Conservation (phyloP, 2,329 filamentous ascomycete species). For the Fusarium xylarioides region DNA sequence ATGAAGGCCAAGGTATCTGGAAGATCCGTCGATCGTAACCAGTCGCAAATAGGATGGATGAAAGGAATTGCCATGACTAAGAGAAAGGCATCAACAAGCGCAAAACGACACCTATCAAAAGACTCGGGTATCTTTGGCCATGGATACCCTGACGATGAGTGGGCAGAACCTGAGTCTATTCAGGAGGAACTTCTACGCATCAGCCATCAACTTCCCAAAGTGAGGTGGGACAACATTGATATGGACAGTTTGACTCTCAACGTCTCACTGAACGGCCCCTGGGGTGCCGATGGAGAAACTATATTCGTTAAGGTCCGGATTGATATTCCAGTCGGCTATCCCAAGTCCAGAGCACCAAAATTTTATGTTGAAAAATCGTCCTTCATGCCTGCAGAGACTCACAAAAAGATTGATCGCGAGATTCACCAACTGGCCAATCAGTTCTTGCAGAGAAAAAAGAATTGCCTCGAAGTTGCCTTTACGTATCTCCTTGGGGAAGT, state of each 20-base stretch:
- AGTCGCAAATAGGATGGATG: constrained; percentile 74
- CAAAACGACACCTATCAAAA: constrained; percentile 59
- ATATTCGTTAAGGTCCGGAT: constrained; percentile 72
- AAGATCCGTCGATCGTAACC: constrained; percentile 56
- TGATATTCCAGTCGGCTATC: constrained; percentile 67
- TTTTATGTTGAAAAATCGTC: constrained; percentile 70
- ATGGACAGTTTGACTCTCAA: constrained; percentile 68
- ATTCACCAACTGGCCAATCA: constrained; percentile 65
- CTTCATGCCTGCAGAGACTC: constrained; percentile 66
- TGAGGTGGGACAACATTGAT: constrained; percentile 71
- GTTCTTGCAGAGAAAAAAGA: constrained; percentile 66
- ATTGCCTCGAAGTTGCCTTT: constrained; percentile 69
- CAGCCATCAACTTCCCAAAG: constrained; percentile 68
- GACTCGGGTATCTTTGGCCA: constrained; percentile 62
- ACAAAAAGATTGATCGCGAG: constrained; percentile 62
- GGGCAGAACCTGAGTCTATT: constrained; percentile 69
- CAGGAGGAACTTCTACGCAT: constrained; percentile 73
- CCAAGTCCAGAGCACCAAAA: constrained; percentile 64
- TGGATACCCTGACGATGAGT: constrained; percentile 63
- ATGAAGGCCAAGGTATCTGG: constrained; percentile 65
- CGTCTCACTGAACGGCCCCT: constrained; percentile 71
- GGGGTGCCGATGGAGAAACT: constrained; percentile 64
- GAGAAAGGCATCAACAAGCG: constrained; percentile 56
- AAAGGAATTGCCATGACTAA: constrained; percentile 73
- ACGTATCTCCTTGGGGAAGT: constrained; percentile 71